Base-by-base conservation (phyloP, 2,329 filamentous ascomycete genomes). In the Cytospora piceicola region DNA sequence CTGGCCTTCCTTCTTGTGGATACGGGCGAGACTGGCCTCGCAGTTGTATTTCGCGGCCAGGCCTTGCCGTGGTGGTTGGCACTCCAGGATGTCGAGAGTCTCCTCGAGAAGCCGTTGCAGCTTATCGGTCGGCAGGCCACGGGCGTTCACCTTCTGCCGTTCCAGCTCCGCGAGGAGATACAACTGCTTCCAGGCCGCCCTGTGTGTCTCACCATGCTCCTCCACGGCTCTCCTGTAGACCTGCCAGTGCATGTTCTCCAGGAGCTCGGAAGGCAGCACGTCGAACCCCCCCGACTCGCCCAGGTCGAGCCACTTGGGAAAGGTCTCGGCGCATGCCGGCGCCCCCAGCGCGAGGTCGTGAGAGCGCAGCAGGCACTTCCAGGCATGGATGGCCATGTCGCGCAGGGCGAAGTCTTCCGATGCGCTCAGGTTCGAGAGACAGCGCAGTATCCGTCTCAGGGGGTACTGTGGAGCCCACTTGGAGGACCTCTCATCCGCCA, bases 271-370 rank as follows among this genome's bases (percentile, higher is more conserved):
- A 3, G 66, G 66, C 2, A 68, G 29, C 6, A 52, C 58, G 32
- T 66, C 63, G 39, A 68, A 68, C 0, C 66, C 66, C 1, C 60
- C 66, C 4, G 63, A 58, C 12, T 68, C 56, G 42, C 66, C 66
- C 27, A 68, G 60, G 56, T 68, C 66, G 4, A 68, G 63, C 66
- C 66, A 68, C 24, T 51, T 65, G 42, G 66, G 30, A 15, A 61
- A 36, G 14, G 66, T 68, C 55, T 46, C 52, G 12, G 46, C 52
- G 34, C 59, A 30, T 11, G 36, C 63, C 0, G 63, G 52, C 1
- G 57, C 46, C 2, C 58, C 66, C 2, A 65, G 56, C 0, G 61
- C 42, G 0, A 61, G 58, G 51, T 68, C 66, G 5, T 63, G 64
- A 14, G 63, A 63, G 30, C 54, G 55, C 56, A 68, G 39, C 15